phyloP scores from a whole-genome alignment of 768 basidiomycete genomes.

The Leccinum obscurum region DNA sequence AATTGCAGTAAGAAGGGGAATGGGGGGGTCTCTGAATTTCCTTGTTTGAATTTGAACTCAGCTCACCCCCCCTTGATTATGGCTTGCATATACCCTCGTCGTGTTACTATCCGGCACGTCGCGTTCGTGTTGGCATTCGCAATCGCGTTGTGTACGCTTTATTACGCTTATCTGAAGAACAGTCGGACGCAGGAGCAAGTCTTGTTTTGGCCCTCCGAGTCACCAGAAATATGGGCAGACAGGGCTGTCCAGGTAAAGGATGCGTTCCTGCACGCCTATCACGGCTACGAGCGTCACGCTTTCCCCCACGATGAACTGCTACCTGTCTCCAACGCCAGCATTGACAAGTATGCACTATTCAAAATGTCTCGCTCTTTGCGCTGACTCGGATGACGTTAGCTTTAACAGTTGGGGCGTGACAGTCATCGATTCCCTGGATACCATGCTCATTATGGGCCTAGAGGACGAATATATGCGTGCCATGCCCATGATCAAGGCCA shows the following conservation, averaged over 20 bases:
- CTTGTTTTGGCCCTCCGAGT: conserved; percentile 25
- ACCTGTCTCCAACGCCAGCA: conserved; percentile 47
- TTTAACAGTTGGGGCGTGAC: conserved; percentile 84
- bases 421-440: conserved; percentile 81
- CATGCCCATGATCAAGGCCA: conserved; percentile 48
- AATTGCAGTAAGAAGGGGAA: background rate
- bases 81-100: conserved; percentile 10
- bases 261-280: conserved; percentile 69
- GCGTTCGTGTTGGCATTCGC: conserved; percentile 16
- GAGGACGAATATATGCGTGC: conserved; percentile 68
- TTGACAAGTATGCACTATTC: conserved; percentile 48
- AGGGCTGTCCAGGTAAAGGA: conserved; percentile 57
- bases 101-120: conserved; percentile 27
- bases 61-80: conserved; percentile 4
- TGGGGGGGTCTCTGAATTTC: conserved; percentile 4
- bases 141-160: conserved; percentile 20
- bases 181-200: conserved; percentile 10
- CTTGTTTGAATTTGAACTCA: conserved; percentile 27
- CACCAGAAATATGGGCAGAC: conserved; percentile 46
- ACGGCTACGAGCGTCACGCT: conserved; percentile 61
- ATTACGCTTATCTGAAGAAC: conserved; percentile 7
- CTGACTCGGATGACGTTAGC: conserved; percentile 36
- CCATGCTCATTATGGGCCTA: conserved; percentile 80
- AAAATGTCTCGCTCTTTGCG: too few species aligned
- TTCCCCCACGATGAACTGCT: conserved; percentile 62